Evolutionary conservation across 441 rosid species (phyloP), one percentile per base, ranked within the genome.

Genomic region (Raphanus hybrid): DNA sequence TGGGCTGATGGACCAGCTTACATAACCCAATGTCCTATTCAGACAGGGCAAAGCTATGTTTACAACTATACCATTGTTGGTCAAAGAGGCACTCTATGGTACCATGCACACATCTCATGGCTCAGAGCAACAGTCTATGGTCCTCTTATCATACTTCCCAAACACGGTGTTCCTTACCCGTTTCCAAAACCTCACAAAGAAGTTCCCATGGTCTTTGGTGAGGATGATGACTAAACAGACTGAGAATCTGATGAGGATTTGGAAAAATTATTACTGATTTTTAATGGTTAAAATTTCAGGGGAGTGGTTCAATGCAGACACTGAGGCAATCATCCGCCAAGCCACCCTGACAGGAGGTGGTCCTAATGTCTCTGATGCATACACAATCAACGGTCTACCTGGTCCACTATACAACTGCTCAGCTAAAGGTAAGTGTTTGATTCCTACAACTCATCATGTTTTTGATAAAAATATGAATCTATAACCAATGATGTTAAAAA

Each of bases 1-100:
- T 87, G 91, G 91, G 89, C 91, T 4, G 88, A 87, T 75, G 89
- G 91, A 27, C 91, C 91, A 11, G 87, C 91, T 16, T 88, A 86
- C 68, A 77, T 86, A 76, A 83, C 91, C 20, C 91, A 88, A 4
- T 88, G 91, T 71, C 91, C 91, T 60, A 85, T 88, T 60, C 89
- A 86, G 77, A 88, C 81, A 7, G 91, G 91, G 12, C 88, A 85
- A 62, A 85, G 83, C 74, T 88, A 83, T 66, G 77, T 85, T 26
- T 88, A 88, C 77, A 88, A 88, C 82, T 88, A 78, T 73, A 88
- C 89, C 37, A 74, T 88, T 67, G 72, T 60, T 48, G 91, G 89
- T 8, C 91, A 87, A 65, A 82, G 89, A 77, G 91, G 91, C 23
- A 87, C 91, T 1, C 85, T 86, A 18, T 84, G 26, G n/a, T 87